phyloP scores from a whole-genome alignment of 225 moss, liverwort and hornwort species.

The Thuidium tamariscinum region DNA sequence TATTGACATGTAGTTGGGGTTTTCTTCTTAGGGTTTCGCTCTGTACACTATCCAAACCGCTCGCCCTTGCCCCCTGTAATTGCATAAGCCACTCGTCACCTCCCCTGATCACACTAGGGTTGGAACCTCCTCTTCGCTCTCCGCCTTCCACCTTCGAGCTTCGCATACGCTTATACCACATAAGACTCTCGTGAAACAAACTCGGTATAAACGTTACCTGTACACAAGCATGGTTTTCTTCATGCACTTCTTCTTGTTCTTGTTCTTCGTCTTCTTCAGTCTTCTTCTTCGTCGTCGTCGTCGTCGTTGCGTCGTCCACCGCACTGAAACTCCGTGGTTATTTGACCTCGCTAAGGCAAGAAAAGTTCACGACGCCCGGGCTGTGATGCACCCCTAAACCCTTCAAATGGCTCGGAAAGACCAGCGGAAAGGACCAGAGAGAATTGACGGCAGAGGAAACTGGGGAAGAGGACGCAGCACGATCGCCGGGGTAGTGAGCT shows the following conservation, averaged over 20 bases:
- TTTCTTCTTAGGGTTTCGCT: constrained; percentile 37
- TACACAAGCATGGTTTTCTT: background rate
- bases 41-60: constrained; percentile 9
- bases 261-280: background rate
- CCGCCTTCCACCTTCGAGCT: constrained; percentile 6
- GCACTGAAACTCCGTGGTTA: background rate
- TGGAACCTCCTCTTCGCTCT: background rate
- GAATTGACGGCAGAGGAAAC: background rate
- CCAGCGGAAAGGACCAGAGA: background rate
- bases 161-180: constrained; percentile 18
- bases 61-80: constrained; percentile 3
- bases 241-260: background rate
- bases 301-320: background rate
- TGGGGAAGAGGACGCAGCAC: background rate
- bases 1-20: constrained; percentile 59
- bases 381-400: background rate
- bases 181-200: background rate
- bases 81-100: constrained; percentile 18
- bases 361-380: background rate
- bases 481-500: background rate
- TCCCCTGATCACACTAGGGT: background rate
- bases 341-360: background rate
- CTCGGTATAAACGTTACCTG: background rate
- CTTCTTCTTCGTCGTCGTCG: background rate
- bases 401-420: background rate